Base-by-base conservation (phyloP, 108 stramenopile genomes). In the Nannochloropsis gaditana region DNA sequence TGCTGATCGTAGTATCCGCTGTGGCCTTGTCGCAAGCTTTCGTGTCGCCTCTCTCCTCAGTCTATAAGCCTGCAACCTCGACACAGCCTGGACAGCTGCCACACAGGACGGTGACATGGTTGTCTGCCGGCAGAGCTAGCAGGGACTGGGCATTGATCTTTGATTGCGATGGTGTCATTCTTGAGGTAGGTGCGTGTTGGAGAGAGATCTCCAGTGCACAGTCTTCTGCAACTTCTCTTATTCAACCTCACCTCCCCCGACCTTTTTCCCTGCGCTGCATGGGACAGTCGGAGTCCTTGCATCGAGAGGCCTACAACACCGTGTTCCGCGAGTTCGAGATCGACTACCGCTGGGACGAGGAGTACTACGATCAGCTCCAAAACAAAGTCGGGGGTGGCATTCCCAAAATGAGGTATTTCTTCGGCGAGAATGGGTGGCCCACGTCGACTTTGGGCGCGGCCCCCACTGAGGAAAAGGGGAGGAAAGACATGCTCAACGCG, bases 121-220 rank as follows among this genome's bases (percentile, higher is more conserved):
- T 73, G 19, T 73, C 0, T 73, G 8, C 59, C 59, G 59, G 59
- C 8, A n/a, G 59, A 15, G 59, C 59, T 73, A 73, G 59, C 2
- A 15, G n/a, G n/a, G 59, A 73, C 11, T 85, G 88, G 88, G 88
- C 85, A 8, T 43, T 89, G 10, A 89, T 89, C 44, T 89, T 89
- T 42, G 88, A 89, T 47, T 89, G 88, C 50, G 88, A 89, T 45
- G 88, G 88, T 9, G 88, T 89, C 83, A 89, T 89, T 19, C 85
- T 89, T 3, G 88, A 89, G 88, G 88, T 86, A 82, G 2, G 41
- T 31, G 10, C 44, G 11, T 6, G 5, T 9, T 44, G 43, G 42
- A 19, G 2, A 43, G 21, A 43, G 43, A 86, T 42, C 31, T 8
- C 21, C 43, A 11, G 43, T 45, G 19, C 50, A 11, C 17, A 42